phyloP scores from a whole-genome alignment of 495 filamentous ascomycete species.

The Coniosporium apollinis region DNA sequence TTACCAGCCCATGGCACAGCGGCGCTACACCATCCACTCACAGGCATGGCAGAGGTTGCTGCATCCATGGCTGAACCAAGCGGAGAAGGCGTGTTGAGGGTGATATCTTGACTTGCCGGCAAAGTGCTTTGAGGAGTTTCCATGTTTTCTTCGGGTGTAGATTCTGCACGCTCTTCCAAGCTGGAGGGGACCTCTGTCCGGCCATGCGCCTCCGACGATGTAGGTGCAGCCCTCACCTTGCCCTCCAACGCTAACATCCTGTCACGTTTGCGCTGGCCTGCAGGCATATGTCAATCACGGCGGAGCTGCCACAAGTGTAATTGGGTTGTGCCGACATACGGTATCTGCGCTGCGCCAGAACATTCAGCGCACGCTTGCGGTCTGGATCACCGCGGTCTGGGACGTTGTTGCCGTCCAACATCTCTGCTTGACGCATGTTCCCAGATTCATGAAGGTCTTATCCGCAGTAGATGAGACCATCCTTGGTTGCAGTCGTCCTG shows the following conservation, averaged over 20 bases:
- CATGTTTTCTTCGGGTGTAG: not conserved
- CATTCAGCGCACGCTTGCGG: conserved; percentile 32
- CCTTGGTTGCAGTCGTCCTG: too few species aligned
- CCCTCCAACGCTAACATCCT: conserved; percentile 11
- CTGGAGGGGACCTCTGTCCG: not conserved
- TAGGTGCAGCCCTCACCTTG: conserved; percentile 1
- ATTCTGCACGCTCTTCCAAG: not conserved
- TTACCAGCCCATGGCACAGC: not conserved
- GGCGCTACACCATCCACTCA: not conserved
- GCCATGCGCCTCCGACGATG: not conserved
- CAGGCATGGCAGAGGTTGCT: not conserved
- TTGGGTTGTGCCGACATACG: conserved; percentile 24
- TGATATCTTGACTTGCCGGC: too few species aligned
- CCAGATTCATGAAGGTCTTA: too few species aligned
- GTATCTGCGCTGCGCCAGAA: conserved; percentile 34
- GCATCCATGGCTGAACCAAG: too few species aligned
- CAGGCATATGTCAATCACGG: not conserved
- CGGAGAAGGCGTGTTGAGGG: too few species aligned
- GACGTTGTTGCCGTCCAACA: conserved; percentile 8
- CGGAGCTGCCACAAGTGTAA: too few species aligned
- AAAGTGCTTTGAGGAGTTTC: too few species aligned
- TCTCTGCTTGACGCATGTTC: conserved; percentile 4
- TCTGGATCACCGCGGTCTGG: conserved; percentile 20
- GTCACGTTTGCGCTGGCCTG: conserved; percentile 12
- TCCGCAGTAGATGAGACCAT: too few species aligned